Evolutionary conservation across 306 rosid species (phyloP), one percentile per base, ranked within the genome.

Genomic region (Hippophae gyantsensis): DNA sequence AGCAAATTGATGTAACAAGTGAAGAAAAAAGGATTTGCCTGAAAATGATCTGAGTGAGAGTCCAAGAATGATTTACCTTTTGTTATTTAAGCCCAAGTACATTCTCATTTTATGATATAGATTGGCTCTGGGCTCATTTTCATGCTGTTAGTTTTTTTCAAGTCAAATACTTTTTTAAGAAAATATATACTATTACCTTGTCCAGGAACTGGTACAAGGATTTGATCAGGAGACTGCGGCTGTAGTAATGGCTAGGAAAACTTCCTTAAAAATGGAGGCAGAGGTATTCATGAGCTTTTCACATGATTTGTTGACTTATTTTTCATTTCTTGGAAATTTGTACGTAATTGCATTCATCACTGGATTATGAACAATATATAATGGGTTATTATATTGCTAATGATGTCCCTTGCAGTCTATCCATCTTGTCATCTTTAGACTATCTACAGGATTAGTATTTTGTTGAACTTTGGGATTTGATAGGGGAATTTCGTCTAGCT

Each of bases 191-290:
- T 51, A 43, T 58, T 72, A 41, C 43, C 41, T 46, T 71, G 67
- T 57, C 77, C 80, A 90, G 98, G 98, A 90, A 79, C 65, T 90
- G 81, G 79, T 85, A 62, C 95, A 87, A 81, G 98, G 98, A 54
- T 90, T 90, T 83, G 98, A 90, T 73, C 98, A 90, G 65, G 98
- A 90, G 81, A 82, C 98, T 58, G 96, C 98, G 69, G 96, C 96
- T 52, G 98, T 90, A 60, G 96, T 87, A 60, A 80, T 90, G 92
- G 93, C 89, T 73, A 87, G 98, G 73, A 78, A 59, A 47, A 83
- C 95, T 63, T 83, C 98, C 63, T 71, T 87, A 76, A 87, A 90
- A 81, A 90, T 90, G 98, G 95, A 90, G 83, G 68, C 78, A 25
- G 98, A 87, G 94, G 98, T 90, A 83, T 58, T 61, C 66, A 49